Base-by-base conservation (phyloP, 2,329 filamentous ascomycete species). In the Fusarium pseudonygamai region DNA sequence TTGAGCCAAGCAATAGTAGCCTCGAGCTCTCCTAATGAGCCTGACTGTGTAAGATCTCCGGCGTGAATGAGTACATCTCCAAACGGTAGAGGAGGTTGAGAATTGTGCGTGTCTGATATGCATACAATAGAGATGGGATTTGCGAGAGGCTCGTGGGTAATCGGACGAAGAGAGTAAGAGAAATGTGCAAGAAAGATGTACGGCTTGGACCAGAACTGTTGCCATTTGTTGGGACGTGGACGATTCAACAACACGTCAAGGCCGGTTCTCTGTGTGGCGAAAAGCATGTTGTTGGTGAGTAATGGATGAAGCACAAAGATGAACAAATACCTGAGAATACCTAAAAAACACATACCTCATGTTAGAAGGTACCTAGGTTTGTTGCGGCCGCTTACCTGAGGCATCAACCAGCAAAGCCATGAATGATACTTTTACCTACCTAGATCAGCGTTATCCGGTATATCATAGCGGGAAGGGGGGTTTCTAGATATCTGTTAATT, bases 51-150 rank as follows among this genome's bases (percentile, higher is more conserved):
- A n/a, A 87, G 79, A 67, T 87, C 85, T 26, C 86, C 85, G 1
- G 85, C 84, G 65, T 87, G 85, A 56, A 87, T 79, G 20, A 87
- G 80, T 5, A 87, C 75, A 68, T 87, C 85, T 3, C 83, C 85
- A 6, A 69, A 42, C 3, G 84, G 84, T 14, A 87, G 67, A 3
- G 62, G 57, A 8, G 80, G 82, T 15, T 79, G 78, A 22, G 69
- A 78, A 67, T 83, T 83, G 75, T 86, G 84, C 16, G 84, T 86
- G 69, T 86, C 84, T 12, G 85, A 86, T 39, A 86, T 69, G 74
- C 83, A 85, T 18, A 84, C 82, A 12, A 85, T 64, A 13, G 69
- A 79, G 36, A 76, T 64, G 22, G 71, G 55, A 32, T 49, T 64
- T 50, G 43, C 28, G 22, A 34, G 39, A 20, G 58, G 26, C 22